Percentiles rank a stretch among this genome's conserved stretches.
phyloP scores from a whole-genome alignment of 768 basidiomycete genomes.

The Rhizopogon rudus region DNA sequence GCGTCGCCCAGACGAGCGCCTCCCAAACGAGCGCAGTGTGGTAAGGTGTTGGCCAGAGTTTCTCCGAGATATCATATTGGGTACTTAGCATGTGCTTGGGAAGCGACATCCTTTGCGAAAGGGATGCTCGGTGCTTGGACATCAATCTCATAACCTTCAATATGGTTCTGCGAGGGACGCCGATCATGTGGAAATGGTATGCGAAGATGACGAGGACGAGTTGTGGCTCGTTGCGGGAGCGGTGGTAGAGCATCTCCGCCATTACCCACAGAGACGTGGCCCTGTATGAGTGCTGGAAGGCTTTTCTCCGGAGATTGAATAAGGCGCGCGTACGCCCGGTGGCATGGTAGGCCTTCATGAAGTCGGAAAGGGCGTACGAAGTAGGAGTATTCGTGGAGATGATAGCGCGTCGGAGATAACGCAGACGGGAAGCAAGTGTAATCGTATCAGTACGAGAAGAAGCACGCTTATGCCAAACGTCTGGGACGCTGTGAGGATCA shows the following conservation, averaged over 20 bases:
- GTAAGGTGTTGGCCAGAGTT: slow-evolving; percentile 27
- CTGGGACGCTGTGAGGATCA: background rate
- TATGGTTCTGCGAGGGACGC: slow-evolving; percentile 40
- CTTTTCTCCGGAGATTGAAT: slow-evolving; percentile 13
- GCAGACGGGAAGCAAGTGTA: slow-evolving; percentile 15
- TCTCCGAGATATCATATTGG: slow-evolving; percentile 5
- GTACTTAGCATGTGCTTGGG: background rate
- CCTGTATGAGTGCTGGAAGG: slow-evolving; percentile 19
- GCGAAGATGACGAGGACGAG: slow-evolving; percentile 38
- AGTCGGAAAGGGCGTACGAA: slow-evolving; percentile 11
- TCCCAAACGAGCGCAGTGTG: slow-evolving; percentile 34
- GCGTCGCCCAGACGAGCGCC: slow-evolving; percentile 20
- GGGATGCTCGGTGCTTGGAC: background rate
- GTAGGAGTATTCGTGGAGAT: slow-evolving; percentile 17
- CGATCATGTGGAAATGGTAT: slow-evolving; percentile 46
- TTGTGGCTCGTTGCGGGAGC: slow-evolving; percentile 10
- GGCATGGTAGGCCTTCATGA: slow-evolving; percentile 17
- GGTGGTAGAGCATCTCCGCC: slow-evolving; percentile 25
- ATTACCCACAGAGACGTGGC: slow-evolving; percentile 22
- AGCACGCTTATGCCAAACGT: background rate
- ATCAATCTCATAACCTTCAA: slow-evolving; percentile 7
- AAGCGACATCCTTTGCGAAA: background rate
- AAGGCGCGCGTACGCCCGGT: slow-evolving; percentile 16
- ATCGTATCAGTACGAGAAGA: background rate
- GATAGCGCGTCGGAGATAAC: slow-evolving; percentile 20